A percentile compares a stretch with the other conserved stretches of the same genome.
Evolutionary conservation across 2,329 filamentous ascomycete species (phyloP).

Genomic region (Fusarium sp.): DNA sequence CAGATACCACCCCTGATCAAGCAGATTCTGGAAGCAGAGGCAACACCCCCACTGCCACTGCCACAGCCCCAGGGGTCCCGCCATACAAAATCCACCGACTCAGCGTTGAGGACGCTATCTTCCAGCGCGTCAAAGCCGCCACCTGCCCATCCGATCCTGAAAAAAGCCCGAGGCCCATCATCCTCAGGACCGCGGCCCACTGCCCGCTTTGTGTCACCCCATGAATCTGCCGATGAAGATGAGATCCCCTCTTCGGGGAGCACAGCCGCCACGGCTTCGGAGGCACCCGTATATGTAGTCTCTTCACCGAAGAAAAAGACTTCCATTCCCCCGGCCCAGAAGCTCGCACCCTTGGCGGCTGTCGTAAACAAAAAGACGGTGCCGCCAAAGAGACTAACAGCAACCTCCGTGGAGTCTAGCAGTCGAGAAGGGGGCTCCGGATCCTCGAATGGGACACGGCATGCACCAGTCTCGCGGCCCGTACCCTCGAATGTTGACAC

Average conservation of each 20-base stretch:
- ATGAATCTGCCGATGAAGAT: conserved; percentile 60
- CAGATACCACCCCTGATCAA: conserved; percentile 48
- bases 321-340: conserved; percentile 45
- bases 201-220: conserved; percentile 70
- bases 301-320: conserved; percentile 49
- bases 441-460: conserved; percentile 38
- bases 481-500: conserved; percentile 47
- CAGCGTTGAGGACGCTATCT: conserved; percentile 47
- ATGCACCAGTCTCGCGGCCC: conserved; percentile 41
- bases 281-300: conserved; percentile 44
- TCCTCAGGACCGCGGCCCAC: conserved; percentile 67
- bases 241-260: conserved; percentile 58
- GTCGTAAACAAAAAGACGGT: conserved; percentile 60
- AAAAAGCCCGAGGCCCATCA: conserved; percentile 68
- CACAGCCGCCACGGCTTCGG: conserved; percentile 50
- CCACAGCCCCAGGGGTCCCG: conserved; percentile 29
- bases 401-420: conserved; percentile 46
- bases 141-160: conserved; percentile 69
- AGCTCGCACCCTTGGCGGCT: conserved; percentile 59
- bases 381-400: conserved; percentile 56
- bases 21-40: conserved; percentile 45
- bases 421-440: conserved; percentile 48
- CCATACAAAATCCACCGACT: conserved; percentile 38
- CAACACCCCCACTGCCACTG: conserved; percentile 25
- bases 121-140: conserved; percentile 60